Percentiles rank a stretch among this genome's conserved stretches.
Evolutionary conservation across 805 yeast genomes (phyloP).

Genomic region (Metschnikowia drakensbergensis): DNA sequence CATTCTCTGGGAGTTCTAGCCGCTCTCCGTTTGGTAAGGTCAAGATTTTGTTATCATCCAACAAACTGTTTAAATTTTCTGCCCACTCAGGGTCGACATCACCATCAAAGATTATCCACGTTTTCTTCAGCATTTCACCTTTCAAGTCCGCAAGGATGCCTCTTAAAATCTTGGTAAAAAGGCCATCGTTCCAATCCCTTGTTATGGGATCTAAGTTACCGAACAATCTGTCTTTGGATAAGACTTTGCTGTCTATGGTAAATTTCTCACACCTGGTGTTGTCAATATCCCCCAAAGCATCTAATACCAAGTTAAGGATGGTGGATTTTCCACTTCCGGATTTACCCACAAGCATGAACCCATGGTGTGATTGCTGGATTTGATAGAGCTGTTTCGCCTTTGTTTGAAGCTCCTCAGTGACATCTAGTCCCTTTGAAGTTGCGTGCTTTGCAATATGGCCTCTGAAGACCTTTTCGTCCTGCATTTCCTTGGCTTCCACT

Average conservation of each 20-base stretch:
- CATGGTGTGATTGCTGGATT: conserved; percentile 63
- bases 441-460: conserved; percentile 25
- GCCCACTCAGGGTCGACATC: conserved; percentile 94
- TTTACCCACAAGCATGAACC: conserved; percentile 75
- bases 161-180: conserved; percentile 67
- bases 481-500: conserved; percentile 20
- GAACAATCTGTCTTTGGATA: conserved; percentile 60
- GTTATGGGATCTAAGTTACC: conserved; percentile 74
- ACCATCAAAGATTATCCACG: conserved; percentile 88
- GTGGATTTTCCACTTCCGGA: conserved; percentile 74
- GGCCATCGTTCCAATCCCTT: conserved; percentile 89
- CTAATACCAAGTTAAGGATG: conserved; percentile 46
- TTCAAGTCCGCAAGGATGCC: conserved; percentile 50
- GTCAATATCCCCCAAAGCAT: conserved; percentile 37
- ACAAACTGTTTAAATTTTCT: conserved; percentile 82
- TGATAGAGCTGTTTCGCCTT: conserved; percentile 62
- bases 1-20: conserved; percentile 57
- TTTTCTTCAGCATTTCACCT: conserved; percentile 52
- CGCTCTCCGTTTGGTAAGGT: conserved; percentile 92
- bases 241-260: conserved; percentile 70
- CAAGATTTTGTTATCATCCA: conserved; percentile 79
- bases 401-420: conserved; percentile 42
- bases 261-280: conserved; percentile 32
- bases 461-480: conserved; percentile 8
- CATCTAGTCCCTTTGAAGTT: conserved; percentile 24